Evolutionary conservation across 164 flowering plant species (phyloP), one percentile per base, ranked within the genome.

Genomic region (Vitis rotundifolia): DNA sequence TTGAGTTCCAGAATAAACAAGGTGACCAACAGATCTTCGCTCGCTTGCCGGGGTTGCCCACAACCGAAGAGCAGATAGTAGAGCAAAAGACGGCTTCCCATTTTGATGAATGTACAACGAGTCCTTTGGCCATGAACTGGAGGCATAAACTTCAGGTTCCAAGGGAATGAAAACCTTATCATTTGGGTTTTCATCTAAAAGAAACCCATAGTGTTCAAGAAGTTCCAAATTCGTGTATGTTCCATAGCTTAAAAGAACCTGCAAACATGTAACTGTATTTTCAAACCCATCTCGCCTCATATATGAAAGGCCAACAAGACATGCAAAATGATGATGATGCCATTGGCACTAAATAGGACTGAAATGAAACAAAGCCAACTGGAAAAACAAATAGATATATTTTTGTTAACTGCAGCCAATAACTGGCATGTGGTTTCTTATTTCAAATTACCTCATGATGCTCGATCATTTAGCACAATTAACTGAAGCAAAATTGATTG

Each of bases 201-300:
- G 75, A 85, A 96, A 96, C 4, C 99, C 99, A 67, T 95, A 96
- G 73, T 96, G 91, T 76, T 96, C 95, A 57, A 96, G 97, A 78
- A 96, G 97, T 83, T 96, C 98, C 78, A 93, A 70, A 73, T 96
- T 93, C 58, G 92, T 91, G 78, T 96, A 96, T 60, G 87, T 84
- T 58, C 98, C 98, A 73, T 93, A 96, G 75, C 97, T 76, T 69
- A 96, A 68, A 54, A 91, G 89, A 71, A 91, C 97, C 99, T 96
- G 88, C 77, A 82, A 28, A 65, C 13, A 72, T 68, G 16, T 56
- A 75, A 3, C 26, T 19, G 2, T 16, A 49, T 22, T 13, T 59
- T 19, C 19, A n/a, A 56, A 19, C 9, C 19, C 55, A 28, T n/a
- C 51, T 68, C 19, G 37, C 16, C 22, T 16, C 56, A 51, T 28